Base-by-base conservation (phyloP, 306 rosid species). In the Luffa acutangula region DNA sequence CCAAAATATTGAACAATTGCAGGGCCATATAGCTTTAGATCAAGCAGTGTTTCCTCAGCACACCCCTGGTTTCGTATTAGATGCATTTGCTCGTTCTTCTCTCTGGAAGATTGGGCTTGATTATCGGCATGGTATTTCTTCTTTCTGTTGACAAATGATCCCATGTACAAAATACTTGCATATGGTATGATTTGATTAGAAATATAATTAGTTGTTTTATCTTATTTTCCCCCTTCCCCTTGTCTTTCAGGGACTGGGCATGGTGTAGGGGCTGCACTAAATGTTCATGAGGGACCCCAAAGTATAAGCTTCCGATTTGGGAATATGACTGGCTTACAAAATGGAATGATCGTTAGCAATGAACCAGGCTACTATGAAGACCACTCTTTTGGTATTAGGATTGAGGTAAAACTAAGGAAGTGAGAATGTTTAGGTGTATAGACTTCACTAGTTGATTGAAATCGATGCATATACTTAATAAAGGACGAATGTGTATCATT, bases 341-440 rank as follows among this genome's bases (percentile, higher is more conserved):
- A 77, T 21, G 97, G 93, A 85, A 93, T 93, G 98, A 52, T 95
- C 67, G 91, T 93, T 84, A 91, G 98, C 97, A 95, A 95, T 67
- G 97, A 95, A 80, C 98, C 98, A 58, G 98, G 98, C 81, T 92
- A 95, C 83, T 95, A 95, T 83, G 97, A 95, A 87, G 98, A 95
- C 81, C 90, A 95, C 80, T 86, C 97, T 45, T 95, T 95, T 39
- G 97, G 98, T 62, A 95, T 95, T 84, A 89, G 98, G 65, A 91
- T 95, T 84, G 98, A 95, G 93, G 98, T 95, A 81, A 54, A 63
- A 34, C 80, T n/a, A 60, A 58, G 45, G 36, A 60, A 60, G 57
- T 15, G 11, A 59, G 37, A 60, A 64, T 51, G 83, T 78, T 77
- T 41, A 45, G 46, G 71, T 79, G 34, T 70, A 43, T 81, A 66